A percentile compares a stretch with the other conserved stretches of the same genome.
These are phyloP conservation scores for Entomortierella beljakovae DNA, from an alignment of 192 early-diverging fungal species.

Conservation along the genomic window DNA sequence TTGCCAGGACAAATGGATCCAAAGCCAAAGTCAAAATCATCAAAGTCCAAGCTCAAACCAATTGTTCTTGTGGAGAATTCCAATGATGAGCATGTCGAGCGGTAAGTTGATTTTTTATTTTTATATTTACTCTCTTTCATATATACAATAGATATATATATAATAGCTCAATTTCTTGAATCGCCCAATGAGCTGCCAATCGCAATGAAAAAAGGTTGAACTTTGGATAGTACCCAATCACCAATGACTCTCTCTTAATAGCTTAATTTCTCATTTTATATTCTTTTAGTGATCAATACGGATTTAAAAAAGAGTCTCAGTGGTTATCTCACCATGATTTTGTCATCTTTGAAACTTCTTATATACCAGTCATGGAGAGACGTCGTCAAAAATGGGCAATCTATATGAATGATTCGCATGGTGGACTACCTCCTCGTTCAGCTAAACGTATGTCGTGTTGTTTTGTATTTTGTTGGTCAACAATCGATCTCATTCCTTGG, in stretches of 20 bases:
- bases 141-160: too few species aligned
- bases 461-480: not conserved
- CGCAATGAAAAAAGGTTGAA: too few species aligned
- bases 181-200: not conserved
- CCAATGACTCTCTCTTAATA: not conserved
- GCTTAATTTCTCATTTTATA: not conserved
- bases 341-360: slow-evolving; percentile 60
- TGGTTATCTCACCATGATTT: slow-evolving; percentile 63
- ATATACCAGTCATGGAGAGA: slow-evolving; percentile 60
- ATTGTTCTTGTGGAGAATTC: slow-evolving; percentile 32
- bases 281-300: slow-evolving; percentile 66
- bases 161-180: not conserved
- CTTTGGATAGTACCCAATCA: not conserved
- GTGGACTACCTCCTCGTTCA: slow-evolving; percentile 55
- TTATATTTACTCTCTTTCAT: not conserved
- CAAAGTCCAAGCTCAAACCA: slow-evolving; percentile 39
- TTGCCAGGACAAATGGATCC: slow-evolving; percentile 32
- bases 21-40: slow-evolving; percentile 46
- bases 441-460: slow-evolving; percentile 53
- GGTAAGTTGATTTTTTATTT: slow-evolving; percentile 21
- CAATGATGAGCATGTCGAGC: slow-evolving; percentile 45
- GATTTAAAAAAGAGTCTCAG: slow-evolving; percentile 64
- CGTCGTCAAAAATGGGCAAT: slow-evolving; percentile 61
- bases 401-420: slow-evolving; percentile 59
- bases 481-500: too few species aligned